Base-by-base conservation (phyloP, 495 filamentous ascomycete genomes). In the Podospora sp. region DNA sequence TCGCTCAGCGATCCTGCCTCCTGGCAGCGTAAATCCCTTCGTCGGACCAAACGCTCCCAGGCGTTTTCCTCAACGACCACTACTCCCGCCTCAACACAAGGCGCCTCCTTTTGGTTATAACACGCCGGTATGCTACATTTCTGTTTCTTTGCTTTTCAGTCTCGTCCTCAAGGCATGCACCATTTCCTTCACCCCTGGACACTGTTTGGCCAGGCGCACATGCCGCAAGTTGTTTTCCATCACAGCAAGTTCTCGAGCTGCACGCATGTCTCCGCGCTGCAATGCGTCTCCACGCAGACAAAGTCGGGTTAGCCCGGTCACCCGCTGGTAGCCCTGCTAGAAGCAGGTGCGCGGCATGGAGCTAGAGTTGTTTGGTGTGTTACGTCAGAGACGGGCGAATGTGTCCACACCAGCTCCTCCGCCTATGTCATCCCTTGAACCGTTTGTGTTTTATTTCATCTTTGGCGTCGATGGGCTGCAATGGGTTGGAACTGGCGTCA, bases 341-440 rank as follows among this genome's bases (percentile, higher is more conserved):
- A 22, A 24, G 57, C 29, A 7, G 26, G 53, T 14, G 12, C 53
- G 24, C 56, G 24, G 9, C n/a, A 9, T 60, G 57, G 26, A 22
- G 24, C 18, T 36, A 33, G 57, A 29, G 14, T 20, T 8, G 8
- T 9, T 9, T 22, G 20, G 26, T 29, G 16, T 62, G 60, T 62
- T 62, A 62, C 60, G 60, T 62, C 60, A 62, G 60, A 62, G 60
- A 20, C 20, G 22, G 29, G 25, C 14, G 20, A 25, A 16, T 25
- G 40, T 63, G 35, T 24, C 53, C 33, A 50, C 63, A 29, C 55
- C 26, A 65, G 63, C 63, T 40, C 26, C 63, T 57, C 51, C 53
- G 27, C 63, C 33, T n/a, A 49, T 53, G 63, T 65, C 63, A 65
- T 65, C 58, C 63, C 52, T 59, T 50, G 49, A 36, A 25, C 50